Conservation (phyloP, 208 protist species). For the Trypanosoma lewisi region DNA sequence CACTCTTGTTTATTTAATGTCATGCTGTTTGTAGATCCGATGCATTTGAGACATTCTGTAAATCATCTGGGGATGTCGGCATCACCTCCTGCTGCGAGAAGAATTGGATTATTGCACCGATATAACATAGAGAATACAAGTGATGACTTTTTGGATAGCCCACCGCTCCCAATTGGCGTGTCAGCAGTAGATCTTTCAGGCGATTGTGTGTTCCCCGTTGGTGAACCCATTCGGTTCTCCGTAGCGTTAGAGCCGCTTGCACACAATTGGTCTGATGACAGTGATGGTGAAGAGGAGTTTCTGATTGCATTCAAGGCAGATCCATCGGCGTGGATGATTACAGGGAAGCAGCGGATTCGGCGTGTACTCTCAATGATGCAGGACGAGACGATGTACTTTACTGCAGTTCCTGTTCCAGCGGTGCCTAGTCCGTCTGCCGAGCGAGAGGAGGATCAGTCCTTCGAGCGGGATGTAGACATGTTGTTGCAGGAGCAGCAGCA, state of each 20-base stretch:
- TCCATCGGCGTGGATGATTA: constrained; percentile 72
- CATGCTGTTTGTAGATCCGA: constrained; percentile 61
- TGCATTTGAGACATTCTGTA: constrained; percentile 45
- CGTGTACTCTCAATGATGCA: constrained; percentile 72
- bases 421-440: constrained; percentile 4
- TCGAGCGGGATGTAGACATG: neutral
- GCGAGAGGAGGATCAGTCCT: neutral
- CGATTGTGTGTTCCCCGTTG: constrained; percentile 56
- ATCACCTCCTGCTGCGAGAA: neutral
- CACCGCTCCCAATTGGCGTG: constrained; percentile 14
- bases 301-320: constrained; percentile 67
- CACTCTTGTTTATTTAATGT: constrained; percentile 74
- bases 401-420: constrained; percentile 65
- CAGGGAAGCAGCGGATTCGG: constrained; percentile 70
- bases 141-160: neutral
- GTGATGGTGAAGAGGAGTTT: constrained; percentile 64
- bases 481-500: neutral
- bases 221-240: constrained; percentile 76
- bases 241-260: constrained; percentile 66
- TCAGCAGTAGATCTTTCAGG: constrained; percentile 47
- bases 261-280: constrained; percentile 80
- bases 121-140: neutral
- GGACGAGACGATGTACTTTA: constrained; percentile 60
- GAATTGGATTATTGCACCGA: neutral
- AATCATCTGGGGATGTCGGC: constrained; percentile 33